Conservation (phyloP, 2,329 filamentous ascomycete species). For the Aureobasidium sp. region DNA sequence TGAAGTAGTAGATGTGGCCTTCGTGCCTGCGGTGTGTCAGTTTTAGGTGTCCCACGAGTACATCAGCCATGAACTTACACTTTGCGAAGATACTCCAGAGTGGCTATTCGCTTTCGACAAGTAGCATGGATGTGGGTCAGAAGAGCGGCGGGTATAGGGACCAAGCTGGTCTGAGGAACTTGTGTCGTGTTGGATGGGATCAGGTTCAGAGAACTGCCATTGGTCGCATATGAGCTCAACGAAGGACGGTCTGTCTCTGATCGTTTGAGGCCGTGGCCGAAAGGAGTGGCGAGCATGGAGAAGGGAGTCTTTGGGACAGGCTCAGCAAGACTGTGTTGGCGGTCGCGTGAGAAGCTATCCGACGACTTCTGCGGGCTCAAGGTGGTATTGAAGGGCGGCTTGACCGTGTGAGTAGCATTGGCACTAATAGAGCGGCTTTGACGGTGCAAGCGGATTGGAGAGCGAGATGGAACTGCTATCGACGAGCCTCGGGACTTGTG, state of each 20-base stretch:
- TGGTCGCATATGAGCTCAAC: background rate
- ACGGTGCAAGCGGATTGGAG: slow-evolving; percentile 14
- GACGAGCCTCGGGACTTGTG: slow-evolving; percentile 8
- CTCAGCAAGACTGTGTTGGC: background rate
- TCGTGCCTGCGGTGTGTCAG: slow-evolving; percentile 59
- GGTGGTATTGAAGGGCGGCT: slow-evolving; percentile 5
- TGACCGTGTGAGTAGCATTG: slow-evolving; percentile 11
- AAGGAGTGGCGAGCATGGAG: slow-evolving; percentile 10
- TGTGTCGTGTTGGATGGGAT: background rate
- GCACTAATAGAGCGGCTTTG: slow-evolving; percentile 16
- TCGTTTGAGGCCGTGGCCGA: slow-evolving; percentile 10
- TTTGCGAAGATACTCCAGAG: slow-evolving; percentile 84
- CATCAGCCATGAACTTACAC: slow-evolving; percentile 52
- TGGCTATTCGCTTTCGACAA: slow-evolving; percentile 86
- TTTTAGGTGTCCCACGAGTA: background rate
- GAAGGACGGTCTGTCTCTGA: slow-evolving; percentile 9
- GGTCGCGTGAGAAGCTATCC: slow-evolving; percentile 17
- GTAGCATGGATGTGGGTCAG: slow-evolving; percentile 71
- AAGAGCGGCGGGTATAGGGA: slow-evolving; percentile 49
- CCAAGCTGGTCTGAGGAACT: slow-evolving; percentile 19
- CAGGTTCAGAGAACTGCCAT: background rate
- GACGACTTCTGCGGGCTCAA: slow-evolving; percentile 24
- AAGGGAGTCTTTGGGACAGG: slow-evolving; percentile 9
- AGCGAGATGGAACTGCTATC: slow-evolving; percentile 10
- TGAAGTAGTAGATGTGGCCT: slow-evolving; percentile 95